A percentile compares a stretch with the other conserved stretches of the same genome.
Evolutionary conservation across 1,139 yeast genomes (phyloP).

Genomic region (Diutina neorugosa): DNA sequence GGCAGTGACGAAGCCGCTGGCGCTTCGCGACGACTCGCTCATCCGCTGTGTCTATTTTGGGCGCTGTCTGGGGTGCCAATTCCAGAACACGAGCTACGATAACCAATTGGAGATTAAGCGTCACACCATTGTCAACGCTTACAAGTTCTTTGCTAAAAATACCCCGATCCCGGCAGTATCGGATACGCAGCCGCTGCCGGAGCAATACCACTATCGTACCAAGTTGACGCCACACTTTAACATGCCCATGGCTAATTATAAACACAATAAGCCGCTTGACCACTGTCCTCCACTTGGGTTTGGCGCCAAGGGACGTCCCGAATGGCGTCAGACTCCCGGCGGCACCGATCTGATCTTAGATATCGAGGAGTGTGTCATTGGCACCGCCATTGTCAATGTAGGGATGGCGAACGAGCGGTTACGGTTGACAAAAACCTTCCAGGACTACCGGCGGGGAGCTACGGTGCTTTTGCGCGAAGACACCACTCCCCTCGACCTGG

Average conservation of each 20-base stretch:
- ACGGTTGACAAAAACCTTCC: conserved; percentile 36
- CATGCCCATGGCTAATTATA: conserved; percentile 31
- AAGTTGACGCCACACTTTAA: conserved; percentile 95
- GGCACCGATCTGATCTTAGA: conserved; percentile 52
- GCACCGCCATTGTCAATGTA: conserved; percentile 62
- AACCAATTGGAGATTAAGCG: conserved; percentile 64
- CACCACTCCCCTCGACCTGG: conserved; percentile 23
- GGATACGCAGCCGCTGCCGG: conserved; percentile 70
- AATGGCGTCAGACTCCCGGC: conserved; percentile 48
- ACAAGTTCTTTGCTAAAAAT: conserved; percentile 55
- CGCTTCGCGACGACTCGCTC: conserved; percentile 38
- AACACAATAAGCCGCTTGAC: conserved; percentile 25
- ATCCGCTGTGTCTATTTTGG: conserved; percentile 35
- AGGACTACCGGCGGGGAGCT: conserved; percentile 67
- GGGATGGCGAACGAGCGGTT: conserved; percentile 67
- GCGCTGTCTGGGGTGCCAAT: conserved; percentile 76
- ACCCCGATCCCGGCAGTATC: conserved; percentile 45
- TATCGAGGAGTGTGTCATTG: conserved; percentile 88
- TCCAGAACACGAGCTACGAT: conserved; percentile 64
- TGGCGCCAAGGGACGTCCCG: conserved; percentile 71
- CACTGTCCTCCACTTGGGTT: conserved; percentile 66
- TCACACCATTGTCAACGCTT: conserved; percentile 72
- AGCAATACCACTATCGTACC: conserved; percentile 68
- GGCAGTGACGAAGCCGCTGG: conserved; percentile 33
- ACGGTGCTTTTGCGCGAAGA: conserved; percentile 78